Percentiles rank a stretch among this genome's conserved stretches.
Conservation (phyloP, 2,329 filamentous ascomycete species). For the Beauveria varroae region DNA sequence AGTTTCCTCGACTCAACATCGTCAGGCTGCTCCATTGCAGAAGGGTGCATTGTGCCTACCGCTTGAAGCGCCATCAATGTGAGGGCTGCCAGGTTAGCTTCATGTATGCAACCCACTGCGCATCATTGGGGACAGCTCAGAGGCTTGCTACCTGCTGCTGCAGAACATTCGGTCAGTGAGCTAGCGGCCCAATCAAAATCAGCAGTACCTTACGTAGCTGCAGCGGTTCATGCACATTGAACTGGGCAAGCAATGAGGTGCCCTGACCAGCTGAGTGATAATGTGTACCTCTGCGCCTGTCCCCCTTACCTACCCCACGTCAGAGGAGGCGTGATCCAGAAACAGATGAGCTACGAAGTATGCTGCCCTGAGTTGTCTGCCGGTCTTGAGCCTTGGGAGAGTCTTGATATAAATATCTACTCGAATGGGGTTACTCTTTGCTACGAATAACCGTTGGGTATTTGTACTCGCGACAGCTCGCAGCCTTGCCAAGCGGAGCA, state of each 20-base stretch:
- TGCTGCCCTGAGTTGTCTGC: background rate
- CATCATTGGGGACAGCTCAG: background rate
- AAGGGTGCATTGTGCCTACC: constrained; percentile 1
- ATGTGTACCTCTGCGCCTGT: background rate
- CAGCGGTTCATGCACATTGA: constrained; percentile 10
- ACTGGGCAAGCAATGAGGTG: background rate
- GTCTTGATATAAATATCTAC: background rate
- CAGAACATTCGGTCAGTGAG: constrained; percentile 10
- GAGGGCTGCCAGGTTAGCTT: background rate
- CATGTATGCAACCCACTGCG: constrained; percentile 1
- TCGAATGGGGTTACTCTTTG: background rate
- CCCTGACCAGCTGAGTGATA: background rate
- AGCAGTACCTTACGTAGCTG: background rate
- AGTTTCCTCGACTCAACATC: background rate
- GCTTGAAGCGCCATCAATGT: constrained; percentile 8
- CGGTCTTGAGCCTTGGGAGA: background rate
- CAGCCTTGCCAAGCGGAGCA: background rate
- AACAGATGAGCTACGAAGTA: background rate
- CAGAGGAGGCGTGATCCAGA: background rate
- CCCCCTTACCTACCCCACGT: background rate
- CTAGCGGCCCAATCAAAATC: constrained; percentile 1
- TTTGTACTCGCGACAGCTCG: background rate
- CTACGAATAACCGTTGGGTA: background rate
- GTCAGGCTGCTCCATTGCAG: background rate
- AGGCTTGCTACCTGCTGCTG: constrained; percentile 1